phyloP scores from a whole-genome alignment of 805 yeast genomes.

The Wickerhamiella azymoides region DNA sequence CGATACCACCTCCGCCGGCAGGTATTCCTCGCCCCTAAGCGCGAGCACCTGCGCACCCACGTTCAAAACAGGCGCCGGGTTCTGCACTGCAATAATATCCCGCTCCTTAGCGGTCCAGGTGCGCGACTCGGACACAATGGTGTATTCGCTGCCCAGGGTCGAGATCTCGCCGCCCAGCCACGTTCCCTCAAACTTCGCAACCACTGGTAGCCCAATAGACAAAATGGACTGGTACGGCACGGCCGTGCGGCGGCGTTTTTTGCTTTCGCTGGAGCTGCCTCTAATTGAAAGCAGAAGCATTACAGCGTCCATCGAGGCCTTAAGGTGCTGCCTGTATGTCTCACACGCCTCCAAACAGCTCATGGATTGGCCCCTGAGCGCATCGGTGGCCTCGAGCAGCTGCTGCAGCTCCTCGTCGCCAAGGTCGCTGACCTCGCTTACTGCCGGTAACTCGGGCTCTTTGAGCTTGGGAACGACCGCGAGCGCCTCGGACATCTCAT shows the following conservation, averaged over 20 bases:
- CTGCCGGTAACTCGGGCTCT: neutral
- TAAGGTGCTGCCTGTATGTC: slow-evolving; percentile 14
- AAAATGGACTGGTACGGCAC: neutral
- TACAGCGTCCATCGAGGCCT: slow-evolving; percentile 18
- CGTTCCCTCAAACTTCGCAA: slow-evolving; percentile 59
- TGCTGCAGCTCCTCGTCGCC: slow-evolving; percentile 4
- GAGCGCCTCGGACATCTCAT: slow-evolving; percentile 6
- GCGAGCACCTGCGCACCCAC: slow-evolving; percentile 72
- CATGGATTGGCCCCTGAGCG: neutral
- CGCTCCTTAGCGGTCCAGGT: slow-evolving; percentile 69
- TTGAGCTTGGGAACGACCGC: neutral
- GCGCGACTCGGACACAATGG: slow-evolving; percentile 26
- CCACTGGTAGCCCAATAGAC: slow-evolving; percentile 64
- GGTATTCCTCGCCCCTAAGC: slow-evolving; percentile 38
- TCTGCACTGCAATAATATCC: slow-evolving; percentile 57
- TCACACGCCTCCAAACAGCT: slow-evolving; percentile 12
- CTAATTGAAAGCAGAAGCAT: slow-evolving; percentile 13
- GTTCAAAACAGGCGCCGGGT: slow-evolving; percentile 32
- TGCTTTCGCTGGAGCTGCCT: slow-evolving; percentile 13
- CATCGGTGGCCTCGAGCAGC: slow-evolving; percentile 1
- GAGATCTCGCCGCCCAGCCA: slow-evolving; percentile 95
- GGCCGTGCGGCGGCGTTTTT: slow-evolving; percentile 15
- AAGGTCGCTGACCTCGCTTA: neutral
- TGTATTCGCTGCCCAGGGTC: slow-evolving; percentile 60
- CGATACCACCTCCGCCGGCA: slow-evolving; percentile 84